These are phyloP conservation scores for Microcyclosporella mali DNA, from an alignment of 2,329 filamentous ascomycete genomes.

Conservation along the genomic window DNA sequence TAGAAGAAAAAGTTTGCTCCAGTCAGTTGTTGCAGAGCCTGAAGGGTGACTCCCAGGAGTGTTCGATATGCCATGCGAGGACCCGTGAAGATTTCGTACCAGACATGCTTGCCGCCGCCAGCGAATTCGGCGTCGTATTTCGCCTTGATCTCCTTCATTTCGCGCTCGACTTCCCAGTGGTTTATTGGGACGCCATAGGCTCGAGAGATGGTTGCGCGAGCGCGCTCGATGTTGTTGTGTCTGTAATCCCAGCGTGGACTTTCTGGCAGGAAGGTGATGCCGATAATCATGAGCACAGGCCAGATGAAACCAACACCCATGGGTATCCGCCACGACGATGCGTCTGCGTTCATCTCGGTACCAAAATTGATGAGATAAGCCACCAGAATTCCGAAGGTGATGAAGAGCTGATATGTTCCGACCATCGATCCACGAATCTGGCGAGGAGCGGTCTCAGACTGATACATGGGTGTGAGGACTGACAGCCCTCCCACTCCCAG, in stretches of 20 bases:
- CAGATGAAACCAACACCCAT: conserved; percentile 55
- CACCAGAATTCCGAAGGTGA: conserved; percentile 60
- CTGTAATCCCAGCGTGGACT: conserved; percentile 55
- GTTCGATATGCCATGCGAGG: conserved; percentile 64
- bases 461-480: conserved; percentile 62
- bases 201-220: conserved; percentile 47
- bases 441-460: conserved; percentile 59
- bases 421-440: conserved; percentile 60
- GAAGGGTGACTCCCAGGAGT: conserved; percentile 55
- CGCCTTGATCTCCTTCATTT: conserved; percentile 50
- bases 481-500: conserved; percentile 60
- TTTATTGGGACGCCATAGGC: conserved; percentile 52
- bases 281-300: conserved; percentile 48
- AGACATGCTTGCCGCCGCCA: conserved; percentile 46
- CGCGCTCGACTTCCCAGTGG: conserved; percentile 48
- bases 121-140: conserved; percentile 51
- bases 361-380: conserved; percentile 51
- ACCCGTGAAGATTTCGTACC: conserved; percentile 60
- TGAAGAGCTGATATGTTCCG: conserved; percentile 61
- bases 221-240: conserved; percentile 47
- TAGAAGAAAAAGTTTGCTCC: conserved; percentile 53
- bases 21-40: conserved; percentile 62
- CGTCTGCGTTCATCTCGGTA: conserved; percentile 45
- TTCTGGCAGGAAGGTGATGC: conserved; percentile 52
- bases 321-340: conserved; percentile 58